These are phyloP conservation scores for Tricholoma sp. DNA, from an alignment of 768 basidiomycete genomes.

Conservation along the genomic window DNA sequence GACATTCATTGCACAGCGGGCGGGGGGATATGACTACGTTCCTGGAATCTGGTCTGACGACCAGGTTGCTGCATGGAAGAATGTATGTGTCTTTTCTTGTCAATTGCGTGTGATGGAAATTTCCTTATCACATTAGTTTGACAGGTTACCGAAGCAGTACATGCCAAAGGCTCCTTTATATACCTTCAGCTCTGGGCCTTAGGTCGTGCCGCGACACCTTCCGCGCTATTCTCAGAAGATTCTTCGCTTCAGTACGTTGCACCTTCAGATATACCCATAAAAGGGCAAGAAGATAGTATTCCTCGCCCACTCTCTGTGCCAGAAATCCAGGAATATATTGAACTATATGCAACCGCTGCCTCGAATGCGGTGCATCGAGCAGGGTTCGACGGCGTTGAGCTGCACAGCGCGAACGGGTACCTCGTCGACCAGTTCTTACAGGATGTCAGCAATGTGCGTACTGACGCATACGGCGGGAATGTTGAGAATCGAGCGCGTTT, in stretches of 20 bases:
- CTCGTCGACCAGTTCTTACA: constrained; percentile 62
- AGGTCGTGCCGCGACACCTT: constrained; percentile 23
- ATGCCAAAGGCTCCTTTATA: constrained; percentile 32
- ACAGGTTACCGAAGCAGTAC: constrained; percentile 13
- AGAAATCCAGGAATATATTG: constrained; percentile 47
- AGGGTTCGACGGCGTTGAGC: constrained; percentile 64
- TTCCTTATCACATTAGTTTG: neutral
- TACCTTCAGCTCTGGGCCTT: constrained; percentile 50
- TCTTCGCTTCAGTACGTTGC: constrained; percentile 26
- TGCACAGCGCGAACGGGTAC: constrained; percentile 43
- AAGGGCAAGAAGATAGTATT: constrained; percentile 8
- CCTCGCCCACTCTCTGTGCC: constrained; percentile 39
- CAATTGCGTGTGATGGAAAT: neutral
- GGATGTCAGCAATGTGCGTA: constrained; percentile 20
- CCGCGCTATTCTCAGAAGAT: constrained; percentile 21
- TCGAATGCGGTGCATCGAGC: constrained; percentile 49
- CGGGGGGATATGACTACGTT: constrained; percentile 26
- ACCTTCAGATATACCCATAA: constrained; percentile 24
- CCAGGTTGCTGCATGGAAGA: constrained; percentile 44
- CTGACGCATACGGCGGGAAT: constrained; percentile 65
- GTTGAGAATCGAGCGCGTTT: constrained; percentile 58
- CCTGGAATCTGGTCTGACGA: constrained; percentile 40
- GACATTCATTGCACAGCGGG: constrained; percentile 25
- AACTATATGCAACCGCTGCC: constrained; percentile 49
- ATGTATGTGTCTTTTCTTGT: constrained; percentile 16